These are phyloP conservation scores for Teunomyces atbi DNA, from an alignment of 805 yeast genomes.

Conservation along the genomic window DNA sequence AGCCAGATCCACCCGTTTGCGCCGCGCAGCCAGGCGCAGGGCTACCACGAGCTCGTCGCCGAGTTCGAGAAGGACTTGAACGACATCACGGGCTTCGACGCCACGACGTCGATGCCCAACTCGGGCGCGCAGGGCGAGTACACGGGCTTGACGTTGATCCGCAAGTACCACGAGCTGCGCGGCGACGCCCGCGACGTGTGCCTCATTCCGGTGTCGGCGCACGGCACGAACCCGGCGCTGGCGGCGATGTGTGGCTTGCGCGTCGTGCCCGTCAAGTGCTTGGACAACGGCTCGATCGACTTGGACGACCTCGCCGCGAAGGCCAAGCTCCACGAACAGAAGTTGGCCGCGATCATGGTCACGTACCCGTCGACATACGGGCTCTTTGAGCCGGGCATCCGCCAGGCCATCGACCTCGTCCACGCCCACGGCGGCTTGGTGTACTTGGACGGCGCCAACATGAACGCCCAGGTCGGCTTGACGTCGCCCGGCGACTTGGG, in stretches of 20 bases:
- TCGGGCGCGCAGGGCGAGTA: conserved; percentile 99
- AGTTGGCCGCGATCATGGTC: conserved; percentile 89
- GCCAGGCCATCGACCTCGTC: conserved; percentile 78
- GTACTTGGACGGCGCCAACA: conserved; percentile 97
- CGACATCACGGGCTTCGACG: conserved; percentile 90
- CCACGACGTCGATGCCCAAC: conserved; percentile 91
- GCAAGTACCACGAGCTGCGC: conserved; percentile 65
- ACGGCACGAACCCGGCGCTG: conserved; percentile 98
- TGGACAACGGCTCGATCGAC: conserved; percentile 82
- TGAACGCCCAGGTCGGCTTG: conserved; percentile 98
- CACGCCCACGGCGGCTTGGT: conserved; percentile 92
- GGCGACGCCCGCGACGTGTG: conserved; percentile 84
- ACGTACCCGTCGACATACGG: conserved; percentile 98
- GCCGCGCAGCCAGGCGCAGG: conserved; percentile 84
- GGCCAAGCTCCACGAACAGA: conserved; percentile 64
- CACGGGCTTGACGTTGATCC: conserved; percentile 86
- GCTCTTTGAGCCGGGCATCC: conserved; percentile 88
- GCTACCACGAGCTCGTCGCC: conserved; percentile 70
- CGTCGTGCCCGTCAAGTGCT: conserved; percentile 90
- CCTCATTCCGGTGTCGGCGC: conserved; percentile 95
- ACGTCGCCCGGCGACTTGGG: conserved; percentile 98
- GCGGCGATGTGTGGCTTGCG: conserved; percentile 96
- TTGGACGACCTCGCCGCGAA: conserved; percentile 69
- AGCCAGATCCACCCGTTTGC: conserved; percentile 88
- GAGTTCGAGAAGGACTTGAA: conserved; percentile 84